A percentile compares a stretch with the other conserved stretches of the same genome.
Conservation (phyloP, 2,329 filamentous ascomycete species). For the Aspergillus ochraceus region DNA sequence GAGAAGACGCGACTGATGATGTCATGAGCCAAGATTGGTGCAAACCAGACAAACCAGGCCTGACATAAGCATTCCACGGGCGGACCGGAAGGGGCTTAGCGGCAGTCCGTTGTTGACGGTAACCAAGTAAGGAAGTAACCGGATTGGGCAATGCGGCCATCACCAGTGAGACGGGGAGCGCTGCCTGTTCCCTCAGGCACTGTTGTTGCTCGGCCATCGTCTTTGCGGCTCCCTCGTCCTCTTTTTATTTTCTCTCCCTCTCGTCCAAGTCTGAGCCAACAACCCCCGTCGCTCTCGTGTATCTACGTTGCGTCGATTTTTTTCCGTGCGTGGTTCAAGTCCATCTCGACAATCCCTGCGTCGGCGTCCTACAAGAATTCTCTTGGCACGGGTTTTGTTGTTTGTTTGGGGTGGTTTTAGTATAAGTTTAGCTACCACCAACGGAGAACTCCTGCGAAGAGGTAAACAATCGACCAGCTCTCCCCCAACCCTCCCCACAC, state of each 20-base stretch:
- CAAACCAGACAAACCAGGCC: conserved; percentile 17
- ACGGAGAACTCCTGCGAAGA: conserved; percentile 14
- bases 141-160: conserved; percentile 11
- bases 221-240: conserved; percentile 11
- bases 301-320: neutral
- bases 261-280: neutral
- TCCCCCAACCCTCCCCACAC: conserved; percentile 8
- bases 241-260: neutral
- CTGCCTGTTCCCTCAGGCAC: neutral
- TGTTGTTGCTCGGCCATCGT: conserved; percentile 8
- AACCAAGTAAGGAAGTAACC: conserved; percentile 22
- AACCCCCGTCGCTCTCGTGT: conserved; percentile 4
- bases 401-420: conserved; percentile 27
- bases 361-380: conserved; percentile 2
- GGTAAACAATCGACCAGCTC: conserved; percentile 21
- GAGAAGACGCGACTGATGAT: conserved; percentile 31
- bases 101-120: conserved; percentile 22
- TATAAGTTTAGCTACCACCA: conserved; percentile 21
- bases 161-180: neutral
- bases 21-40: conserved; percentile 16
- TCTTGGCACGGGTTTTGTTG: conserved; percentile 21
- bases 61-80: conserved; percentile 21
- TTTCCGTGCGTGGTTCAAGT: neutral
- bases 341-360: conserved; percentile 6
- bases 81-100: conserved; percentile 16